phyloP scores from a whole-genome alignment of 352 stramenopile species.

The Phytophthora idaei region DNA sequence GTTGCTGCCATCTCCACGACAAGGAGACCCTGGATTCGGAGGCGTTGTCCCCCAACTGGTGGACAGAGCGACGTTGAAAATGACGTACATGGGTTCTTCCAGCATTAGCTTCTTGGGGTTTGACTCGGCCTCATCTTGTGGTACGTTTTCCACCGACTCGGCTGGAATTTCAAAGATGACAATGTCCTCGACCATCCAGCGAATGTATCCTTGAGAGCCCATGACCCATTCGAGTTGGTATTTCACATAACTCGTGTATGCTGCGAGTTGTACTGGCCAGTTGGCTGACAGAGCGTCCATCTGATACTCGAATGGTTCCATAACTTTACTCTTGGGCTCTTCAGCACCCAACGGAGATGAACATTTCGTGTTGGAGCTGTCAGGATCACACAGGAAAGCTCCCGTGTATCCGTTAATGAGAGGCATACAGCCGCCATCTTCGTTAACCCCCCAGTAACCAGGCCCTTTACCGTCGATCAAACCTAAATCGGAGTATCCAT shows the following conservation, averaged over 20 bases:
- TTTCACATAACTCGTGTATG: conserved; percentile 54
- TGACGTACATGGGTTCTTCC: conserved; percentile 72
- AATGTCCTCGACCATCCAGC: conserved; percentile 54
- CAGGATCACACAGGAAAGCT: conserved; percentile 50
- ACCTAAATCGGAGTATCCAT: conserved; percentile 45
- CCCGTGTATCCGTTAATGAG: conserved; percentile 59
- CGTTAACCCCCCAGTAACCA: conserved; percentile 61
- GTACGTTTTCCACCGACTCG: conserved; percentile 46
- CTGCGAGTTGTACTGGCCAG: conserved; percentile 40
- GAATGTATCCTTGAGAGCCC: conserved; percentile 51
- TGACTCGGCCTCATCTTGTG: conserved; percentile 34
- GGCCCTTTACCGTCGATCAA: conserved; percentile 47
- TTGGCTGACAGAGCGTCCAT: conserved; percentile 71
- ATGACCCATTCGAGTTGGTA: conserved; percentile 73
- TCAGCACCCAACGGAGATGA: conserved; percentile 25
- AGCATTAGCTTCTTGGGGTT: conserved; percentile 65
- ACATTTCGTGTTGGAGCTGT: conserved; percentile 49
- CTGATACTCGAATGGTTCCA: conserved; percentile 58
- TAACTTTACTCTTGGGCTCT: conserved; percentile 41
- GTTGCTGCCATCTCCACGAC: conserved; percentile 38
- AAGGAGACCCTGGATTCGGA: conserved; percentile 47
- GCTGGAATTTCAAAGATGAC: conserved; percentile 65
- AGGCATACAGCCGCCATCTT: conserved; percentile 55
- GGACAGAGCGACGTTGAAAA: conserved; percentile 71
- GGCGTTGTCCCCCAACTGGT: conserved; percentile 51